These are phyloP conservation scores for Aristolochia contorta DNA, from an alignment of 164 flowering plant species.

Conservation along the genomic window DNA sequence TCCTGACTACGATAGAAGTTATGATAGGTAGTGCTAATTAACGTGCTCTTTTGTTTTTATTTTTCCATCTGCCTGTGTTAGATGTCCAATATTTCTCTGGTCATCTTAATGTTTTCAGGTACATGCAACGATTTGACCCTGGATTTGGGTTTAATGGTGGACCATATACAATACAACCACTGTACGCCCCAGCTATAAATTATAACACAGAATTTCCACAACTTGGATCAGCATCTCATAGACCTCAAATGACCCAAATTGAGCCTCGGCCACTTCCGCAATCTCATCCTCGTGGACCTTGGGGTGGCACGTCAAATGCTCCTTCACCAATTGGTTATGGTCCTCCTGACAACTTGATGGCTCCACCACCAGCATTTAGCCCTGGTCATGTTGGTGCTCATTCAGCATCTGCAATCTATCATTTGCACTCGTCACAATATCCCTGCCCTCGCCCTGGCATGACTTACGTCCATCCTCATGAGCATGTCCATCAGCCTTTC, in stretches of 20 bases:
- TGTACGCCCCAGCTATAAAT: slow-evolving; percentile 80
- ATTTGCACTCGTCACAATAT: slow-evolving; percentile 66
- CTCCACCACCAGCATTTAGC: slow-evolving; percentile 44
- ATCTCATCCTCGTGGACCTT: slow-evolving; percentile 63
- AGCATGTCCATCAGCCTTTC: slow-evolving; percentile 63
- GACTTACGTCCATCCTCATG: slow-evolving; percentile 69
- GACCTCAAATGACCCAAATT: slow-evolving; percentile 57
- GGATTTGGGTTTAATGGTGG: slow-evolving; percentile 93
- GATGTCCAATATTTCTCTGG: background rate
- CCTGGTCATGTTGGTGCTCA: slow-evolving; percentile 62
- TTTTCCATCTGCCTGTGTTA: background rate
- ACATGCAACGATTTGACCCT: slow-evolving; percentile 94
- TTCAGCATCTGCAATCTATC: slow-evolving; percentile 56
- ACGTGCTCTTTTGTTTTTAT: background rate
- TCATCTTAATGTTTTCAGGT: slow-evolving; percentile 32
- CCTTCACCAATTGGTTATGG: slow-evolving; percentile 62
- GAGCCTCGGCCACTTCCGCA: slow-evolving; percentile 66
- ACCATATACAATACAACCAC: slow-evolving; percentile 72
- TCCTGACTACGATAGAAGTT: slow-evolving; percentile 93
- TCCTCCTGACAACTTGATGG: slow-evolving; percentile 68
- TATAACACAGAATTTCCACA: slow-evolving; percentile 98
- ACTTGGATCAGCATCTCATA: slow-evolving; percentile 64
- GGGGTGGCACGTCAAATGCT: slow-evolving; percentile 47
- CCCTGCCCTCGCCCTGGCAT: slow-evolving; percentile 72
- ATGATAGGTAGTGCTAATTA: slow-evolving; percentile 54